Conservation (phyloP, 805 yeast genomes). For the Tetrapisispora fleetii region DNA sequence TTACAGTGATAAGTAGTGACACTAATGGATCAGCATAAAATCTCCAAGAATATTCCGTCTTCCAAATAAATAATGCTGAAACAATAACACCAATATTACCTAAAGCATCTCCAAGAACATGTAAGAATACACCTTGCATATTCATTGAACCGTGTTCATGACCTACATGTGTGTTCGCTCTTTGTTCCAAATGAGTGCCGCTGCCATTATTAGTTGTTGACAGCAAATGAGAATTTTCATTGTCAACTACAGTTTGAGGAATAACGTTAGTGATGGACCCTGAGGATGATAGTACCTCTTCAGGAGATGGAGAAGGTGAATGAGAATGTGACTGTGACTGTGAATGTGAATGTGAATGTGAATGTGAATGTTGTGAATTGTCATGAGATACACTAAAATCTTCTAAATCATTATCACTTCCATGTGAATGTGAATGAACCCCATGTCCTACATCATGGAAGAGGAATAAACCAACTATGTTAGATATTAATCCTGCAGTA, state of each 20-base stretch:
- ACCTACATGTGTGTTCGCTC: neutral
- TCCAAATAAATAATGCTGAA: slow-evolving; percentile 89
- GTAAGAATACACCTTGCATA: slow-evolving; percentile 95
- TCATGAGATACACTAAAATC: slow-evolving; percentile 6
- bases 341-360: slow-evolving; percentile 13
- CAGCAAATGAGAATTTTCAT: slow-evolving; percentile 33
- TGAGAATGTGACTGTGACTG: slow-evolving; percentile 20
- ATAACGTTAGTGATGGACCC: slow-evolving; percentile 15
- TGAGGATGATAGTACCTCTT: slow-evolving; percentile 4
- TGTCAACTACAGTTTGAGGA: slow-evolving; percentile 22
- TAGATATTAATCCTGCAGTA: slow-evolving; percentile 68
- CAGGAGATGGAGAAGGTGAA: neutral
- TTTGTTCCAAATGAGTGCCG: neutral
- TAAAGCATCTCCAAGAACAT: slow-evolving; percentile 90
- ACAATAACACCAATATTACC: slow-evolving; percentile 90
- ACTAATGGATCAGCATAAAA: slow-evolving; percentile 79
- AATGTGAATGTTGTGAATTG: neutral
- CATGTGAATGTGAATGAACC: slow-evolving; percentile 27
- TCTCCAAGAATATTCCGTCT: slow-evolving; percentile 82
- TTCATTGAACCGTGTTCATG: slow-evolving; percentile 53
- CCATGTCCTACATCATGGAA: slow-evolving; percentile 73
- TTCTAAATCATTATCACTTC: slow-evolving; percentile 5
- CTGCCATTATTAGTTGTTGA: neutral
- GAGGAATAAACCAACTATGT: slow-evolving; percentile 69
- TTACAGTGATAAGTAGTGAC: slow-evolving; percentile 74